Evolutionary conservation across 805 yeast species (phyloP).

Genomic region (Wickerhamiella occidentalis): DNA sequence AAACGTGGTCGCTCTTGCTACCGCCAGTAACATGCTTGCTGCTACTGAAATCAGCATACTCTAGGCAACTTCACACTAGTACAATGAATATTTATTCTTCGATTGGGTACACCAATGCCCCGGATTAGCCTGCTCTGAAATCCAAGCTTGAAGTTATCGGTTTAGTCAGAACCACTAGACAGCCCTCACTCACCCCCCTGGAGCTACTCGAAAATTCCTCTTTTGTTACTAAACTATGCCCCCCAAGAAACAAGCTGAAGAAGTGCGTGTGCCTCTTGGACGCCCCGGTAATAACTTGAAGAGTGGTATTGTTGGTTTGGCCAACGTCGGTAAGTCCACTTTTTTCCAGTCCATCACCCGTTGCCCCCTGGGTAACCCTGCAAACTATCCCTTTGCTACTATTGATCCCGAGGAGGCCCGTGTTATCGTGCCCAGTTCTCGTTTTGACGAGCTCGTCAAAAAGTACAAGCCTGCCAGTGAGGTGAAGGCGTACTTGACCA

Average conservation of each 20-base stretch:
- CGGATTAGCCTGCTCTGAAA: too few species aligned
- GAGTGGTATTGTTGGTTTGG: slow-evolving; percentile 87
- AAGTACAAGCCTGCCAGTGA: slow-evolving; percentile 69
- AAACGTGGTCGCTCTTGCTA: too few species aligned
- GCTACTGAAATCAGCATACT: too few species aligned
- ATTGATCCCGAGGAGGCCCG: slow-evolving; percentile 60
- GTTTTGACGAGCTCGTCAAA: slow-evolving; percentile 37
- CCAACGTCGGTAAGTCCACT: slow-evolving; percentile 55
- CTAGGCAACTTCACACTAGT: too few species aligned
- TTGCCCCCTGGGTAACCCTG: slow-evolving; percentile 51
- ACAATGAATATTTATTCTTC: too few species aligned
- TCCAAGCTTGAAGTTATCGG: too few species aligned
- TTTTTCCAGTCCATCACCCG: slow-evolving; percentile 49
- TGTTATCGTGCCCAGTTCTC: slow-evolving; percentile 40
- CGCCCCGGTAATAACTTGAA: slow-evolving; percentile 68
- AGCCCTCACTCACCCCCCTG: background rate
- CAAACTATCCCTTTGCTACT: slow-evolving; percentile 63
- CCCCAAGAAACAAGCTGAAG: slow-evolving; percentile 60
- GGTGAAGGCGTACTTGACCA: slow-evolving; percentile 86
- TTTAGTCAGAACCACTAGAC: background rate
- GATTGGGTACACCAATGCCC: too few species aligned
- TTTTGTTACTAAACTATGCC: slow-evolving; percentile 38
- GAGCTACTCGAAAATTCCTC: slow-evolving; percentile 1
- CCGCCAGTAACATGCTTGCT: too few species aligned
- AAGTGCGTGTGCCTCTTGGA: slow-evolving; percentile 65